Base-by-base conservation (phyloP, 2,329 filamentous ascomycete genomes). In the Pyrenophora seminiperda region DNA sequence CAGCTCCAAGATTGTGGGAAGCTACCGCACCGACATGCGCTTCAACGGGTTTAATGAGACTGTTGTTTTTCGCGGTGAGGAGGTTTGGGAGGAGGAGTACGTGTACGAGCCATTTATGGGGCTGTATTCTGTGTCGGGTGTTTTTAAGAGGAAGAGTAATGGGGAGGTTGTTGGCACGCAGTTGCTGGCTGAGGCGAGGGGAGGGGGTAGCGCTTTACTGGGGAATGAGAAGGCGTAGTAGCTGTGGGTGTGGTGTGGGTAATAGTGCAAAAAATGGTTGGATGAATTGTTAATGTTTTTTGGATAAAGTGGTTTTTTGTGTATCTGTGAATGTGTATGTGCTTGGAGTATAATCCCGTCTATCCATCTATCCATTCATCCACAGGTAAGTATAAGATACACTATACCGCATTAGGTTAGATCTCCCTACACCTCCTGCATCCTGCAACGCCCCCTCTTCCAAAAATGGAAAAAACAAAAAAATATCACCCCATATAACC, bases 61-160 rank as follows among this genome's bases (percentile, higher is more conserved):
- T 2, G 66, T 71, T 1, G 60, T 56, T 6, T 67, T 55, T 45
- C 75, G 81, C 54, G 80, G 77, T 2, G 57, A 75, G 53, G 67
- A 73, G 37, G 78, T 79, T 47, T 76, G 73, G 54, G 80, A 83
- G 66, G 64, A 80, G 59, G 77, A 81, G 61, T 84, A 83, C 62
- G 63, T 78, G 22, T 84, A 83, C 58, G 67, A 71, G 59, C 82
- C 81, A 0, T 83, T 79, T 67, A 67, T 7, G 75, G 81, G 24
- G 52, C 79, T 62, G 70, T 77, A 65, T 72, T 68, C 67, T 7
- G 62, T 78, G 5, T 68, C 76, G 1, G 75, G 76, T 18, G 74
- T 78, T 43, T 76, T 84, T 47, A 82, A 78, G 62, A 68, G 77
- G n/a, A 78, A 78, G 58, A 68, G 67, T 0, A 67, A 58, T 0